These are phyloP conservation scores for Monosporascus sp. DNA, from an alignment of 2,329 filamentous ascomycete genomes.

Conservation along the genomic window DNA sequence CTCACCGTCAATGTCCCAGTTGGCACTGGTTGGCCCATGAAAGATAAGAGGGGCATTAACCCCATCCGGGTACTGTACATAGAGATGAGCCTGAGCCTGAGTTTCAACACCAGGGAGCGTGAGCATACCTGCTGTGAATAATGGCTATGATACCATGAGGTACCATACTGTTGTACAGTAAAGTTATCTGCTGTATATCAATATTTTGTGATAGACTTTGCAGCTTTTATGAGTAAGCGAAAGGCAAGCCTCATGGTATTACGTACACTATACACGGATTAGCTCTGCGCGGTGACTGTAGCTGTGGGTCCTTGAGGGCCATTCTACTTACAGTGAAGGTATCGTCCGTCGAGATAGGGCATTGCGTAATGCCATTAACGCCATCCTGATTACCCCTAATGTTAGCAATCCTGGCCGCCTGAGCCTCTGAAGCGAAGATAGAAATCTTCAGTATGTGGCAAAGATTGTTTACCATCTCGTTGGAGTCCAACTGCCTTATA, in stretches of 20 bases:
- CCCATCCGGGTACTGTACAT: conserved; percentile 34
- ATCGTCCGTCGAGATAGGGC: conserved; percentile 46
- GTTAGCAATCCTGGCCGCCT: background rate
- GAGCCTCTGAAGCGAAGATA: background rate
- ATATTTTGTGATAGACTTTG: background rate
- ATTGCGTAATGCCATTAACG: conserved; percentile 38
- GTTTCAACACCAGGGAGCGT: conserved; percentile 11
- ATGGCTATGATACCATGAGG: conserved; percentile 34
- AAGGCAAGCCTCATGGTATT: background rate
- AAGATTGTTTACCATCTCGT: conserved; percentile 13
- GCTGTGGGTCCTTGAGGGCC: background rate
- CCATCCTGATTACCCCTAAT: conserved; percentile 17
- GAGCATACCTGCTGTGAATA: conserved; percentile 31
- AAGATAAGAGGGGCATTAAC: conserved; percentile 44
- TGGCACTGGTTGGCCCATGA: conserved; percentile 36
- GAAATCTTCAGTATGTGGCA: background rate
- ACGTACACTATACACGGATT: background rate
- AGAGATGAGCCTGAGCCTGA: conserved; percentile 20
- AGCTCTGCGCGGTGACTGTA: background rate
- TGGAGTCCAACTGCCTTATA: conserved; percentile 25
- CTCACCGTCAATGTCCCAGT: conserved; percentile 40
- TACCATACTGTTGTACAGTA: conserved; percentile 31
- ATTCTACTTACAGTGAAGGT: conserved; percentile 16
- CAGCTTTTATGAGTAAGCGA: background rate
- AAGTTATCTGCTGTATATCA: conserved; percentile 25